Percentiles rank a stretch among this genome's conserved stretches.
phyloP scores from a whole-genome alignment of 352 stramenopile species.

The Saprolegnia diclina region DNA sequence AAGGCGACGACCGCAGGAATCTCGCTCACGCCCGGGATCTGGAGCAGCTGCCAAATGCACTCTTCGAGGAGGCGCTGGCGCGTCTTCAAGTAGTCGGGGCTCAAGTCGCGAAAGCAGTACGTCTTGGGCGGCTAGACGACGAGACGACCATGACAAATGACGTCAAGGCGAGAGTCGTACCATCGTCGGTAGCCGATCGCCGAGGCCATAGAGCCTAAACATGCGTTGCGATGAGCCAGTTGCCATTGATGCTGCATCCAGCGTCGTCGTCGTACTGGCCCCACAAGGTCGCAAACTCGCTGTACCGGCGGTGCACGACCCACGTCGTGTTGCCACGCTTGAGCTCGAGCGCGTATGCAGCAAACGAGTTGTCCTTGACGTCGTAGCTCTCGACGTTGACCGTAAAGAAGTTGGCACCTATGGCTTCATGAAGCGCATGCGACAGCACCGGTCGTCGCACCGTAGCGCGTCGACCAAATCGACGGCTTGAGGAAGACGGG shows the following conservation, averaged over 20 bases:
- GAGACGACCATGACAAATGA: neutral
- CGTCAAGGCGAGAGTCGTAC: neutral
- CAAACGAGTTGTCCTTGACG: conserved; percentile 19
- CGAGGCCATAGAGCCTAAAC: conserved; percentile 12
- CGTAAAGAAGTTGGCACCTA: conserved; percentile 22
- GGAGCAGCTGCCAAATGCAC: conserved; percentile 8
- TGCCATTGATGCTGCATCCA: too few species aligned
- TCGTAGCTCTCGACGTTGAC: conserved; percentile 3
- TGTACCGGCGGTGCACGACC: conserved; percentile 9
- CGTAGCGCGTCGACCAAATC: conserved; percentile 18
- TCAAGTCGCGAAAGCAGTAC: conserved; percentile 23
- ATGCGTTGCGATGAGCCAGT: too few species aligned
- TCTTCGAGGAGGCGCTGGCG: conserved; percentile 14
- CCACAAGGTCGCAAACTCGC: conserved; percentile 19
- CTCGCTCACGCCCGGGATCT: conserved; percentile 11
- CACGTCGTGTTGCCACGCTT: conserved; percentile 6
- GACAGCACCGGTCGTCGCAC: neutral
- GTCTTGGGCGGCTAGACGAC: conserved; percentile 15
- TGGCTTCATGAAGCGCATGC: neutral
- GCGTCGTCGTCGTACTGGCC: neutral
- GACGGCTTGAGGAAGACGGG: conserved; percentile 14
- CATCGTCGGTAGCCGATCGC: conserved; percentile 5
- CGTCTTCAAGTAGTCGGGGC: conserved; percentile 10
- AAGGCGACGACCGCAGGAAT: conserved; percentile 6
- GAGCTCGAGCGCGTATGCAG: conserved; percentile 14